phyloP scores from a whole-genome alignment of 108 stramenopile genomes.

The Cyclotella choctawhatcheeana region DNA sequence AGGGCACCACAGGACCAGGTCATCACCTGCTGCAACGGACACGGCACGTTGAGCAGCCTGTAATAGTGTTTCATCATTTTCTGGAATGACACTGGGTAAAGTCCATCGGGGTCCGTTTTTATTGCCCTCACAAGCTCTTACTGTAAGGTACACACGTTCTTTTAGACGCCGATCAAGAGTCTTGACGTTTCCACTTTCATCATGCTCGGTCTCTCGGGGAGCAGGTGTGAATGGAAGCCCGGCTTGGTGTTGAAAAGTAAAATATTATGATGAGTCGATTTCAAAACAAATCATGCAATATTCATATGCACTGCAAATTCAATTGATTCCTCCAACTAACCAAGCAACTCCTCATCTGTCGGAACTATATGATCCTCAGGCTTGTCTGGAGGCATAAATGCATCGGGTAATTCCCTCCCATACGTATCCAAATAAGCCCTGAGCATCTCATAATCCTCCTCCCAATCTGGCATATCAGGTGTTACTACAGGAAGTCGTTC shows the following conservation, averaged over 20 bases:
- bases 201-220: conserved; percentile 85
- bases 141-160: conserved; percentile 67
- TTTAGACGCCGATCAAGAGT: conserved; percentile 77
- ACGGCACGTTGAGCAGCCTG: conserved; percentile 63
- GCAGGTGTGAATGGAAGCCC: conserved; percentile 74
- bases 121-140: conserved; percentile 44
- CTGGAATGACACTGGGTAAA: conserved; percentile 64
- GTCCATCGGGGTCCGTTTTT: conserved; percentile 49
- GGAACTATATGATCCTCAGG: conserved; percentile 47
- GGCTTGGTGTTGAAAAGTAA: conserved; percentile 12
- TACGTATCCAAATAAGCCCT: conserved; percentile 59
- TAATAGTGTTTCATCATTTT: conserved; percentile 63
- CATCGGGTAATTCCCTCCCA: conserved; percentile 80
- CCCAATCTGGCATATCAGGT: conserved; percentile 73
- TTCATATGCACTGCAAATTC: background rate
- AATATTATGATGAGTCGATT: background rate
- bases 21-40: conserved; percentile 34
- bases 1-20: conserved; percentile 66
- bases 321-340: conserved; percentile 24
- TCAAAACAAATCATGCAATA: background rate
- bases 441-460: conserved; percentile 70
- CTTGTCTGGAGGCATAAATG: conserved; percentile 52
- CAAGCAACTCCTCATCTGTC: conserved; percentile 69
- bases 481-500: conserved; percentile 75
- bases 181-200: conserved; percentile 62